These are phyloP conservation scores for Pugionium dolabratum DNA, from an alignment of 345 rosid species.

Conservation along the genomic window DNA sequence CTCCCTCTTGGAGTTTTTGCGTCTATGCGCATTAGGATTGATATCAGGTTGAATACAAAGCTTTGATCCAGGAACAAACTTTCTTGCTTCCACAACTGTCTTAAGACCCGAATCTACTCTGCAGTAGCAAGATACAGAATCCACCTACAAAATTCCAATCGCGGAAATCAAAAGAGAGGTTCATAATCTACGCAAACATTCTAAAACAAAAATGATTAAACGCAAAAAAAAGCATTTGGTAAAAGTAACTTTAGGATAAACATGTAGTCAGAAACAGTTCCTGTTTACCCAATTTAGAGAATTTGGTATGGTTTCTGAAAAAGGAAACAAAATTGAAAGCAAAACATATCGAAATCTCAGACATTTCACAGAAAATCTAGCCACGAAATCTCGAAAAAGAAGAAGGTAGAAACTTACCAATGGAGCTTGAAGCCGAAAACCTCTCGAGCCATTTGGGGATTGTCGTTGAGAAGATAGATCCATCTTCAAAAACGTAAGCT, in stretches of 20 bases:
- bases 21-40: constrained; percentile 86
- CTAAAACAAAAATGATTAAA: not conserved
- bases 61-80: constrained; percentile 93
- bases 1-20: constrained; percentile 69
- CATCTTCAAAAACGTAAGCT: constrained; percentile 48
- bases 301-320: constrained; percentile 32
- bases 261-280: constrained; percentile 19
- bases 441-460: constrained; percentile 55
- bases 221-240: not conserved
- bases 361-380: constrained; percentile 22
- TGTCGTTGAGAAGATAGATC: constrained; percentile 56
- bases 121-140: constrained; percentile 94
- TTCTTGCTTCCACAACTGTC: constrained; percentile 91
- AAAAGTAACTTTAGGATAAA: constrained; percentile 1
- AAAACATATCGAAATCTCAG: not conserved
- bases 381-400: not conserved
- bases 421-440: constrained; percentile 79
- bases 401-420: constrained; percentile 47
- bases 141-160: constrained; percentile 64
- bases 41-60: constrained; percentile 94
- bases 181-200: not conserved
- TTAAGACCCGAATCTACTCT: constrained; percentile 89
- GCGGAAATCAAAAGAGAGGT: constrained; percentile 5
- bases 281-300: constrained; percentile 23
- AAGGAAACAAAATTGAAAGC: constrained; percentile 25